A percentile compares a stretch with the other conserved stretches of the same genome.
Conservation (phyloP, 75 land plant species). For the Cunninghamia lanceolata region DNA sequence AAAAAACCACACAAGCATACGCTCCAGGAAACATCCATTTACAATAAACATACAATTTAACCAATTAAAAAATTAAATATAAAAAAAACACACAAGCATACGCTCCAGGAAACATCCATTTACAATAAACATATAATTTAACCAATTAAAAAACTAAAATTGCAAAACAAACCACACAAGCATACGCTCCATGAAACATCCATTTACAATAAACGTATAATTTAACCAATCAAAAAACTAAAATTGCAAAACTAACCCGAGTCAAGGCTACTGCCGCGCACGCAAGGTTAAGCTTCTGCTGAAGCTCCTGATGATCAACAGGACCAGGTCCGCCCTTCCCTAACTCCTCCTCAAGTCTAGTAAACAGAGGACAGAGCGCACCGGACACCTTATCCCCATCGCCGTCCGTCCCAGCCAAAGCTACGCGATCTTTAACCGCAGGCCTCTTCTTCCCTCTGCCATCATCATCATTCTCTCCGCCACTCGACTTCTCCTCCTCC, state of each 20-base stretch:
- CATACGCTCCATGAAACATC: not conserved
- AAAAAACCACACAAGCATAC: not conserved
- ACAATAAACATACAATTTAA: not conserved
- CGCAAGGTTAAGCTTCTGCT: constrained; percentile 68
- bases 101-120: not conserved
- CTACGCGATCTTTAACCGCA: constrained; percentile 18
- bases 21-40: not conserved
- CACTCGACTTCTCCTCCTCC: not conserved
- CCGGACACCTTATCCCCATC: constrained; percentile 12
- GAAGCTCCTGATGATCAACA: constrained; percentile 56
- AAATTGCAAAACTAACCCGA: constrained; percentile 36
- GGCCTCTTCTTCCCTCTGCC: constrained; percentile 24
- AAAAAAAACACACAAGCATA: not conserved
- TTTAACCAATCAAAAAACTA: constrained; percentile 1
- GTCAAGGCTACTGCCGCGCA: constrained; percentile 85
- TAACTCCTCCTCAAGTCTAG: constrained; percentile 20
- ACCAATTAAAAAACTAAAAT: not conserved
- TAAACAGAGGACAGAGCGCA: constrained; percentile 35
- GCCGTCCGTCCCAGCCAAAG: not conserved
- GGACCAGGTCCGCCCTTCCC: constrained; percentile 15
- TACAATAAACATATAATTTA: not conserved
- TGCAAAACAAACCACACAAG: constrained; percentile 20
- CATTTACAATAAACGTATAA: not conserved
- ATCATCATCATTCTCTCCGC: not conserved
- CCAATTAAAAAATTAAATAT: too few relatives aligned